Evolutionary conservation across 768 basidiomycete genomes (phyloP).

Genomic region (Guyanaporus albipodus): DNA sequence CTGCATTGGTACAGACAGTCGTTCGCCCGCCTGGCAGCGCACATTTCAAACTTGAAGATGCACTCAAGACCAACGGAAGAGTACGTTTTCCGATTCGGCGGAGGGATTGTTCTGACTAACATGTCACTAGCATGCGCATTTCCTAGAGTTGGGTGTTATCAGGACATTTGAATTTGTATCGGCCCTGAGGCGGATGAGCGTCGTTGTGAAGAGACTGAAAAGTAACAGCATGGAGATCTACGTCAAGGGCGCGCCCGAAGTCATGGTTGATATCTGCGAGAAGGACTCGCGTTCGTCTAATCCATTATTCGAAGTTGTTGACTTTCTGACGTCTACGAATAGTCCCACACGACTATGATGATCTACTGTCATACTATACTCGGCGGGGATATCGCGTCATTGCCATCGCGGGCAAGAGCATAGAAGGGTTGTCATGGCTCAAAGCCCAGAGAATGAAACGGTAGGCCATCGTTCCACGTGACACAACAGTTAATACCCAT

Average conservation of each 20-base stretch:
- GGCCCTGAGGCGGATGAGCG: conserved; percentile 90
- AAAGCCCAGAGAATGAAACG: conserved; percentile 96
- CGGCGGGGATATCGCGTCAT: conserved; percentile 96
- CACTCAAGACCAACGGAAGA: conserved; percentile 76
- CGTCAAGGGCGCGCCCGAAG: conserved; percentile 98
- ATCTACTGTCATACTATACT: conserved; percentile 94
- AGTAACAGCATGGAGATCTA: conserved; percentile 96
- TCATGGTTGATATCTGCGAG: conserved; percentile 94
- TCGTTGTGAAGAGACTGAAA: conserved; percentile 92
- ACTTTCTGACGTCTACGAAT: conserved; percentile 12
- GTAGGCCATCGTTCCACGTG: conserved; percentile 37
- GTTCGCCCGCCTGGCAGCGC: conserved; percentile 94
- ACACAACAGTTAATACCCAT: conserved; percentile 6
- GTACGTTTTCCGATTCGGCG: conserved; percentile 37
- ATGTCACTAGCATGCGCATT: conserved; percentile 78
- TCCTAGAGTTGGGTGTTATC: conserved; percentile 94
- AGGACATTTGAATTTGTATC: conserved; percentile 97
- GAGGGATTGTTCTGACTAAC: background rate
- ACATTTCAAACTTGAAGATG: conserved; percentile 89
- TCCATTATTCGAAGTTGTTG: background rate
- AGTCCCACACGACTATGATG: conserved; percentile 98
- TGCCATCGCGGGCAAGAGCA: conserved; percentile 93
- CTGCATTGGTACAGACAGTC: conserved; percentile 92
- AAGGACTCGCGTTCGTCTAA: conserved; percentile 76
- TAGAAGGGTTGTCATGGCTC: conserved; percentile 92